Percentiles rank a stretch among this genome's conserved stretches.
Evolutionary conservation across 2,329 filamentous ascomycete species (phyloP).

Genomic region (Diaporthe vaccinii): DNA sequence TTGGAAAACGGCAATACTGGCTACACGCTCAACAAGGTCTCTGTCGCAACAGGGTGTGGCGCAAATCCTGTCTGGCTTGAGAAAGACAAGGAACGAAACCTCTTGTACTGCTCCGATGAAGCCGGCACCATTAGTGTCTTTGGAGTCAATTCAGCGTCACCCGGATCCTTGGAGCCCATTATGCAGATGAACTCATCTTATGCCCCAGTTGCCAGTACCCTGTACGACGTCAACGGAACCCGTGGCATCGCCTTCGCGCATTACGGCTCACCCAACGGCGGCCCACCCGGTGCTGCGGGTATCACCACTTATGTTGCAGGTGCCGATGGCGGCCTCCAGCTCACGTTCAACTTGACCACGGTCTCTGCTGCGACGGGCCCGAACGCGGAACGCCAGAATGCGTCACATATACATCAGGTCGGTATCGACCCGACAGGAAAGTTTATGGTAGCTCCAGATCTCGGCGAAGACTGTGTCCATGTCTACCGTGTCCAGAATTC

Average conservation of each 20-base stretch:
- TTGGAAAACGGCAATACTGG: not conserved
- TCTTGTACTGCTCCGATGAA: constrained; percentile 11
- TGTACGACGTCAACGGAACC: not conserved
- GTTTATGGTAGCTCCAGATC: not conserved
- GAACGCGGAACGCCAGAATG: not conserved
- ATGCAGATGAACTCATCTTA: not conserved
- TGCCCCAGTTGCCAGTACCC: not conserved
- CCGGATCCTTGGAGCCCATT: not conserved
- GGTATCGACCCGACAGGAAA: not conserved
- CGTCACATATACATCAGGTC: not conserved
- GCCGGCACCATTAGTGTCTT: not conserved
- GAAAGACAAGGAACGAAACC: not conserved
- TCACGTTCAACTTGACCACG: not conserved
- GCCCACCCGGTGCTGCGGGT: not conserved
- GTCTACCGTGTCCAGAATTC: not conserved
- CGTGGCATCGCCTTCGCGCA: not conserved
- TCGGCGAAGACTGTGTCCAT: not conserved
- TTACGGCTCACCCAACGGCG: constrained; percentile 3
- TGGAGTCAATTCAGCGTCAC: not conserved
- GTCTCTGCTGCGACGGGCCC: not conserved
- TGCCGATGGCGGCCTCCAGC: not conserved
- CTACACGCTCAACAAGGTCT: not conserved
- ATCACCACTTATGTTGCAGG: not conserved
- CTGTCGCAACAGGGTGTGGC: not conserved
- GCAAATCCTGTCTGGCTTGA: constrained; percentile 4